phyloP scores from a whole-genome alignment of 1,284 basidiomycete genomes.

The Neolentinus lepideus region DNA sequence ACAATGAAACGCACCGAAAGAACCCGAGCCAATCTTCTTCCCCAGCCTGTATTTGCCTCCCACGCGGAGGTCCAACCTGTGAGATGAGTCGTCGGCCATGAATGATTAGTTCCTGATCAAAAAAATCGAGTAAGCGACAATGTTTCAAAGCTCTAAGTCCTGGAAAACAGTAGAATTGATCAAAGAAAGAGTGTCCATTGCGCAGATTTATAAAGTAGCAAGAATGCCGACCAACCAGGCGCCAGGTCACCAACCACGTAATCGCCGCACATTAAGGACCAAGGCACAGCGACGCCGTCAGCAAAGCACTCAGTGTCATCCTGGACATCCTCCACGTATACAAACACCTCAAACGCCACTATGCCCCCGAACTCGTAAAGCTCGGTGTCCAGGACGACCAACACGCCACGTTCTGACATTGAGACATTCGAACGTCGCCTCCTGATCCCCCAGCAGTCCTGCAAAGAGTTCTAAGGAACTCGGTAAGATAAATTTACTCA shows the following conservation, averaged over 20 bases:
- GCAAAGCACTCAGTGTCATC: neutral
- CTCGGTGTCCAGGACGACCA: neutral
- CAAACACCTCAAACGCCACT: neutral
- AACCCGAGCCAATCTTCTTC: constrained; percentile 99
- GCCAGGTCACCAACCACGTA: neutral
- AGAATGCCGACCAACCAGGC: neutral
- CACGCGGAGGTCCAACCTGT: constrained; percentile 89
- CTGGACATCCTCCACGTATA: neutral
- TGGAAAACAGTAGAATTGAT: neutral
- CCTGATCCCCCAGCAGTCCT: neutral
- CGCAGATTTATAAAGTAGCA: neutral
- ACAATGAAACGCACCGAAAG: constrained; percentile 72
- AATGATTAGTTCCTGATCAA: constrained; percentile 10
- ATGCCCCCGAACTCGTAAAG: no score
- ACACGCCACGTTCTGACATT: neutral
- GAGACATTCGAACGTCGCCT: neutral
- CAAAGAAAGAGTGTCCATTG: neutral
- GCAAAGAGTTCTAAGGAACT: neutral
- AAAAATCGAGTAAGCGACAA: constrained; percentile 1
- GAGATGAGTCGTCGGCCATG: constrained; percentile 66
- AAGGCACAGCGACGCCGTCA: neutral
- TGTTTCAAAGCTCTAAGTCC: neutral
- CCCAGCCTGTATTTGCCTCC: constrained; percentile 99
- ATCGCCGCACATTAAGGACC: neutral
- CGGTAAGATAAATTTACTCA: neutral